phyloP scores from a whole-genome alignment of 768 basidiomycete species.

The Suillus luteus region DNA sequence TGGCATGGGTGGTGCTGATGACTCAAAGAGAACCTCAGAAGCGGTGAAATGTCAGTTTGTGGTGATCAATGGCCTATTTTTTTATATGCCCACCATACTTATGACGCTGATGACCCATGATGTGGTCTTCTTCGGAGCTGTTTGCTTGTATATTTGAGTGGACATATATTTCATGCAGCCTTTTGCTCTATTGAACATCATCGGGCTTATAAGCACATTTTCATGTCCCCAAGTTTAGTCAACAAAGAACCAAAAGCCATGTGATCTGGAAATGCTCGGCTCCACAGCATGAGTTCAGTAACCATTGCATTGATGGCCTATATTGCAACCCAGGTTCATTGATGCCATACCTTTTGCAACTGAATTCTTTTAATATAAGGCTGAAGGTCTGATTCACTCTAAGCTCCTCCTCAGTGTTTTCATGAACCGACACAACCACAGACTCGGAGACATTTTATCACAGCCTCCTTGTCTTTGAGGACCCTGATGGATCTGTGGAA shows the following conservation, averaged over 20 bases:
- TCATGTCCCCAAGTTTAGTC: conserved; percentile 33
- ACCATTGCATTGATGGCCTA: conserved; percentile 23
- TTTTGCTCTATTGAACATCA: conserved; percentile 4
- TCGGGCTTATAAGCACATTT: conserved; percentile 32
- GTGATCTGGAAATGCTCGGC: no score
- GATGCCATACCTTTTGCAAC: neutral
- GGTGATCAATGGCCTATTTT: conserved; percentile 32
- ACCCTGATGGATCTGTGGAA: conserved; percentile 21
- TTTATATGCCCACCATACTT: conserved; percentile 22
- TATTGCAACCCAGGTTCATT: conserved; percentile 23
- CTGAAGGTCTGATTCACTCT: conserved; percentile 22
- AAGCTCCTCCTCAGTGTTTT: conserved; percentile 20
- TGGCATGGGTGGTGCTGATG: neutral
- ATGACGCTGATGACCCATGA: conserved; percentile 29
- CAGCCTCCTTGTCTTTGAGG: conserved; percentile 22
- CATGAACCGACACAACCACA: conserved; percentile 21
- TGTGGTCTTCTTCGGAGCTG: conserved; percentile 25
- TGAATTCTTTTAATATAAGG: no score
- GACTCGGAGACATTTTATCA: conserved; percentile 15
- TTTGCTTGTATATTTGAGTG: conserved; percentile 24
- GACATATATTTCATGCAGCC: neutral
- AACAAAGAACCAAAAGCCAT: conserved; percentile 30
- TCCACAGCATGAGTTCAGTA: neutral
- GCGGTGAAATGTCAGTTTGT: conserved; percentile 14
- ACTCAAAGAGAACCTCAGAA: conserved; percentile 4